Conservation (phyloP, 2,329 filamentous ascomycete species). For the Fusarium pseudocircinatum region DNA sequence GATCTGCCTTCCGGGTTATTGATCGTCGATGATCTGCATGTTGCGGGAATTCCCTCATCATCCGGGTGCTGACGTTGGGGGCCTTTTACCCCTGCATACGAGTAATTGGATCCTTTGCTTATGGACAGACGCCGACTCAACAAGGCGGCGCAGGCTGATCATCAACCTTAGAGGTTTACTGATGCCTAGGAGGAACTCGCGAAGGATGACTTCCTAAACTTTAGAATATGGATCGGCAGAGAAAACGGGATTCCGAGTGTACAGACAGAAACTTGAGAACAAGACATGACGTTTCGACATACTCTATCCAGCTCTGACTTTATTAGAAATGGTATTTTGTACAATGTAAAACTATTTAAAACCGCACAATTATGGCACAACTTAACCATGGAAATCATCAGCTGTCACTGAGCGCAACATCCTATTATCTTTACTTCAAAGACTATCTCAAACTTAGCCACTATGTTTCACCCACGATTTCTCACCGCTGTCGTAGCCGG, state of each 20-base stretch:
- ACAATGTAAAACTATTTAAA: accelerated
- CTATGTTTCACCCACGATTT: background rate
- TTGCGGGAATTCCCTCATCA: background rate
- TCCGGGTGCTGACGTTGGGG: background rate
- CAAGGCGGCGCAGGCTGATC: background rate
- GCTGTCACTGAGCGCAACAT: background rate
- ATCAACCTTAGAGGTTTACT: background rate
- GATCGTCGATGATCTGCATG: background rate
- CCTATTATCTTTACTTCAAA: accelerated
- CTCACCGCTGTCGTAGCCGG: background rate
- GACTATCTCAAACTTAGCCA: background rate
- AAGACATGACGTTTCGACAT: accelerated
- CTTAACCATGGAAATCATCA: accelerated
- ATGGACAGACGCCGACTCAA: accelerated
- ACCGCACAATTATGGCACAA: background rate
- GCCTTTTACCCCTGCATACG: background rate
- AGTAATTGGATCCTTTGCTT: background rate
- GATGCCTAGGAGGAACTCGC: background rate
- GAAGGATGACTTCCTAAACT: background rate
- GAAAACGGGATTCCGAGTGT: background rate
- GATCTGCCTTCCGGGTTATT: background rate
- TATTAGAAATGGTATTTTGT: accelerated
- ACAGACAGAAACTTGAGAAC: background rate
- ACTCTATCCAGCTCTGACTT: accelerated
- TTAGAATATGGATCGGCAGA: background rate